Conservation (phyloP, 1,284 basidiomycete species). For the Rhodotorula sp. region DNA sequence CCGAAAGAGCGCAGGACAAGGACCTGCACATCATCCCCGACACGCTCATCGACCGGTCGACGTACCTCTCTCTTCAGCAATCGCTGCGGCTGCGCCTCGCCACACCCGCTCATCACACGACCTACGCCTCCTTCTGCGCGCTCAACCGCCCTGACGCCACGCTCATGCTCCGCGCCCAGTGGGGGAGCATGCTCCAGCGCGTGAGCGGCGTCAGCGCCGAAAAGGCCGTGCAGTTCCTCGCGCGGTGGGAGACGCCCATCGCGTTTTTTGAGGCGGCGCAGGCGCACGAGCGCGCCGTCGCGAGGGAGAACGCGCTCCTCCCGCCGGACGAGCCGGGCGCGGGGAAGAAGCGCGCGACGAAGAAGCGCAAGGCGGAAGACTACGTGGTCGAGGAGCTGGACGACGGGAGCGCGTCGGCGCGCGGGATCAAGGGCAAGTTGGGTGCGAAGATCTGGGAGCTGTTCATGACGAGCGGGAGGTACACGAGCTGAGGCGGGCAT, state of each 20-base stretch:
- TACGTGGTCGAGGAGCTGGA: constrained; percentile 29
- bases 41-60: constrained; percentile 49
- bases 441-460: constrained; percentile 32
- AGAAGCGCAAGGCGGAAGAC: constrained; percentile 29
- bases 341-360: constrained; percentile 8
- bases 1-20: background rate
- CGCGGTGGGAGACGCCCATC: constrained; percentile 56
- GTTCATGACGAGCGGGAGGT: constrained; percentile 18
- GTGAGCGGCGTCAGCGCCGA: constrained; percentile 59
- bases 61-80: constrained; percentile 50
- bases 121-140: constrained; percentile 55
- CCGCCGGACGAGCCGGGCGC: background rate
- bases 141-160: constrained; percentile 58
- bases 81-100: constrained; percentile 51
- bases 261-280: constrained; percentile 26
- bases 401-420: constrained; percentile 9
- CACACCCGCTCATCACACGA: constrained; percentile 52
- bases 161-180: constrained; percentile 55
- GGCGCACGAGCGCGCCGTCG: constrained; percentile 14
- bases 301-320: constrained; percentile 10
- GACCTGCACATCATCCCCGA: constrained; percentile 55
- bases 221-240: constrained; percentile 56
- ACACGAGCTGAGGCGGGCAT: background rate
- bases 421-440: constrained; percentile 36
- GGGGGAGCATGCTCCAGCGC: constrained; percentile 58